A percentile compares a stretch with the other conserved stretches of the same genome.
phyloP scores from a whole-genome alignment of 2,329 filamentous ascomycete genomes.

The Akanthomyces lecanii region DNA sequence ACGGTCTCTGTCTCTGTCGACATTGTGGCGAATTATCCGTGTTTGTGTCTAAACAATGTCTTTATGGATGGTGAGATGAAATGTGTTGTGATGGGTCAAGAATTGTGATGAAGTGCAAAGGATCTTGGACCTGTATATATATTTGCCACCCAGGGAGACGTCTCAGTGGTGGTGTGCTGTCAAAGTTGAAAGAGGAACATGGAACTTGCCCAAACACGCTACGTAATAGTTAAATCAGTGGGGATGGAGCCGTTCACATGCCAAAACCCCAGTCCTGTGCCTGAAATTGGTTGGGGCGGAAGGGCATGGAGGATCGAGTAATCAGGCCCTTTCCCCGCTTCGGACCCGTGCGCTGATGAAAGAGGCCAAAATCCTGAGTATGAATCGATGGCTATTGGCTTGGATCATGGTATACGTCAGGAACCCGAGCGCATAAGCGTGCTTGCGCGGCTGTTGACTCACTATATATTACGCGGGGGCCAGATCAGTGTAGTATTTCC shows the following conservation, averaged over 20 bases:
- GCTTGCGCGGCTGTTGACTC: constrained; percentile 10
- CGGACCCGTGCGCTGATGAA: neutral
- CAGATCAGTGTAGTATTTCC: neutral
- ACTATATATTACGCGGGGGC: neutral
- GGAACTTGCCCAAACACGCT: neutral
- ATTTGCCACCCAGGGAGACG: neutral
- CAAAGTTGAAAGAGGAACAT: neutral
- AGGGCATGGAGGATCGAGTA: neutral
- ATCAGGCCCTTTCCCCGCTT: constrained; percentile 4
- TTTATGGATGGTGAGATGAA: neutral
- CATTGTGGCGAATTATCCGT: neutral
- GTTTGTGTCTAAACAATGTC: neutral
- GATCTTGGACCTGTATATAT: neutral
- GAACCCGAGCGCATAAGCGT: neutral
- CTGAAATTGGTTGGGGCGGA: constrained; percentile 10
- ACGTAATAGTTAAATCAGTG: constrained; percentile 4
- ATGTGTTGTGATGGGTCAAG: neutral
- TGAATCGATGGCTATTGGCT: neutral
- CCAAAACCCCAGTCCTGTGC: neutral
- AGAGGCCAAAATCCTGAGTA: neutral
- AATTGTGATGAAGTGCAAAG: neutral
- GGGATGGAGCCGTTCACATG: constrained; percentile 5
- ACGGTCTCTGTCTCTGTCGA: constrained; percentile 12
- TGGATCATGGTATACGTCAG: neutral
- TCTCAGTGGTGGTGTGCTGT: neutral